Base-by-base conservation (phyloP, 768 basidiomycete genomes). In the Boletus reticulatus region DNA sequence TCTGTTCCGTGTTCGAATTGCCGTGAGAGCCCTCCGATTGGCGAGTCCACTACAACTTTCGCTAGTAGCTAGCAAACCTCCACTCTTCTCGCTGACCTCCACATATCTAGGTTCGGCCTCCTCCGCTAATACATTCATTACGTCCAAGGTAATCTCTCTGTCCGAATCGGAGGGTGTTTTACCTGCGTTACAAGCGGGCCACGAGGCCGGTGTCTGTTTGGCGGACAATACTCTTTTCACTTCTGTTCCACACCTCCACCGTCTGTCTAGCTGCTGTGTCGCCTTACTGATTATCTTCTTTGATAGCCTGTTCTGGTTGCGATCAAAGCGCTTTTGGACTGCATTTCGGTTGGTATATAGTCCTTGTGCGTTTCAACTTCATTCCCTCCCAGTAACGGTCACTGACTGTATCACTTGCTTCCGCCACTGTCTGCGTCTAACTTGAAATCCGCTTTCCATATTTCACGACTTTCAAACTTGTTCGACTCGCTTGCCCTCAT, bases 101-200 rank as follows among this genome's bases (percentile, higher is more conserved):
- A 60, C 55, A 38, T 49, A 55, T 50, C 67, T 72, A 84, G 83
- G 84, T 76, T 78, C 83, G 84, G 84, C 84, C 82, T 83, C 84
- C 83, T 86, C 83, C 84, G 83, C 77, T 64, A 68, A 71, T 70
- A 80, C 83, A 72, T 67, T 87, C 85, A 59, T 84, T 85, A 74
- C 73, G 64, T 70, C 61, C 73, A 75, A 82, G 80, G 84, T 84
- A 59, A 57, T 76, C 69, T 53, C 50, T 61, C 46, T 43, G 31
- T 55, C 24, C 43, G 22, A 22, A 5, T 52, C 50, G 45, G 53
- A 53, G 57, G 50, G 34, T 17, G 11, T n/a, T 24, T 19, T 29
- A 20, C 48, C 50, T 50, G 54, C 48, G 22, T 19, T 17, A 13
- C 58, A 62, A 63, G 58, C 65, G 64, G 65, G 56, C 47, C 71